Percentiles rank a stretch among this genome's conserved stretches.
Evolutionary conservation across 1,284 basidiomycete genomes (phyloP).

Genomic region (Ganoderma sinense): DNA sequence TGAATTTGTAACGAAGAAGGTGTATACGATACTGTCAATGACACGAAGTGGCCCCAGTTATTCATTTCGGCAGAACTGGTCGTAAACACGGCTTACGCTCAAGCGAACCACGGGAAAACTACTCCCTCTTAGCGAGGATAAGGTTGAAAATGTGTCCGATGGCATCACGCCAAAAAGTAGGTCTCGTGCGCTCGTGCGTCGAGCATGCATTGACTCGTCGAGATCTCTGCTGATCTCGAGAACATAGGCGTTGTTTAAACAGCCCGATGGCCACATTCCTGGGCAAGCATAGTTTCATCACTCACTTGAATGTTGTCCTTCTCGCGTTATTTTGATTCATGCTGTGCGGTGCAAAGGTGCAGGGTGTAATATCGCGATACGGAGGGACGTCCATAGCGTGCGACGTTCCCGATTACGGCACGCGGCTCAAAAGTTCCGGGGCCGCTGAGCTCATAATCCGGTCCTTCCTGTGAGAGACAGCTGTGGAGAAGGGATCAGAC

Average conservation of each 20-base stretch:
- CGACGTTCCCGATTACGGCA: background rate
- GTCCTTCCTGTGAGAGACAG: background rate
- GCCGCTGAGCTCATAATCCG: background rate
- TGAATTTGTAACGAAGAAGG: background rate
- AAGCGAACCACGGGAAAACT: background rate
- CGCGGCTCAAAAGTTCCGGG: background rate
- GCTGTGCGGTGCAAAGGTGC: too few relatives aligned
- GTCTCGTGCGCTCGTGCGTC: background rate
- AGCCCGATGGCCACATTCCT: too few relatives aligned
- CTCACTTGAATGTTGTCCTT: background rate
- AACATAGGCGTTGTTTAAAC: too few relatives aligned
- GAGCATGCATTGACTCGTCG: too few relatives aligned
- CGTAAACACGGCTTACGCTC: background rate
- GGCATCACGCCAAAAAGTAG: background rate
- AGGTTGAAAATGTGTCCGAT: conserved; percentile 1
- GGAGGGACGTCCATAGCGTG: background rate
- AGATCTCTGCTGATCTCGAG: too few relatives aligned
- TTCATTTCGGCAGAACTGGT: background rate
- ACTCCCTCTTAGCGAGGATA: background rate
- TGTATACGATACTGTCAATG: background rate
- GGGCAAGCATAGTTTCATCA: background rate
- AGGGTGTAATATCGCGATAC: background rate
- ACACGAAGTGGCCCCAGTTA: background rate
- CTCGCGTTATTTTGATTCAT: background rate
- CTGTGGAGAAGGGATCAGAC: background rate